Evolutionary conservation across 345 rosid genomes (phyloP).

Genomic region (Citrus mangshanensis): DNA sequence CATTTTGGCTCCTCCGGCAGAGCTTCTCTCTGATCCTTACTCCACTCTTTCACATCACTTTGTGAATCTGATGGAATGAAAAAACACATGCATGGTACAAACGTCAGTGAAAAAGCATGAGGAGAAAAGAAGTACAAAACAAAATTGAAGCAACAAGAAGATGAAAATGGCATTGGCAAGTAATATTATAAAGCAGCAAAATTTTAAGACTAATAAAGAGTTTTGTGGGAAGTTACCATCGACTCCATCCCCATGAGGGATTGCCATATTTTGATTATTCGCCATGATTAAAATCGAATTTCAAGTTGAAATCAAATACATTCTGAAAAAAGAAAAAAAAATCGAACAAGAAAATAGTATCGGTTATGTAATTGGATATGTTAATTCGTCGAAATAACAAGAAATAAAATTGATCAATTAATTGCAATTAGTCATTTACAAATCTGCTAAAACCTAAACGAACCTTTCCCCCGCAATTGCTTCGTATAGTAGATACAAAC

Average conservation of each 20-base stretch:
- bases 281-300: not conserved
- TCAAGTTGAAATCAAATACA: not conserved
- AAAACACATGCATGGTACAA: not conserved
- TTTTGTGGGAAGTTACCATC: not conserved
- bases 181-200: not conserved
- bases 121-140: too few relatives aligned
- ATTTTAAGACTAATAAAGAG: not conserved
- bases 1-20: constrained; percentile 69
- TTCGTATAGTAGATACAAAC: too few relatives aligned
- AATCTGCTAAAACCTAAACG: not conserved
- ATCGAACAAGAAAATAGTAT: not conserved
- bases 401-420: not conserved
- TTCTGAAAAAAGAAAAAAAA: not conserved
- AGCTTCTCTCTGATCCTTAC: constrained; percentile 71
- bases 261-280: not conserved
- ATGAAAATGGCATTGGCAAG: not conserved
- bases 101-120: too few relatives aligned
- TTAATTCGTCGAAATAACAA: not conserved
- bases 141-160: not conserved
- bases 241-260: not conserved
- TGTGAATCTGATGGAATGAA: constrained; percentile 16
- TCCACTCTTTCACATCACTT: constrained; percentile 54
- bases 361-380: not conserved
- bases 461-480: not conserved
- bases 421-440: not conserved